These are phyloP conservation scores for Nitzschia sp. DNA, from an alignment of 108 stramenopile species.

Conservation along the genomic window DNA sequence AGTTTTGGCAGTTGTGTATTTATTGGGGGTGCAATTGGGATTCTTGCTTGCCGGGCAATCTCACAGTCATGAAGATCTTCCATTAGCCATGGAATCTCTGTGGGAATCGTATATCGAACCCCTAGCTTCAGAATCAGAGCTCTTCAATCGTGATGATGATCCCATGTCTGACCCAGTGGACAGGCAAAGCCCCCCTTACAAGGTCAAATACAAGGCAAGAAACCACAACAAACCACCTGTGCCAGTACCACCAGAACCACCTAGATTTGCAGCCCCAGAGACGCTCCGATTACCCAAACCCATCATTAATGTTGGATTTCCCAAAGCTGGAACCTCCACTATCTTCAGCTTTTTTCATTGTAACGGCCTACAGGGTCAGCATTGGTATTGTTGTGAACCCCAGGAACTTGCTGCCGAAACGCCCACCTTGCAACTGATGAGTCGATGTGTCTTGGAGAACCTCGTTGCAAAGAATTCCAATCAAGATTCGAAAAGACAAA, in stretches of 20 bases:
- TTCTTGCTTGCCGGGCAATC: too few relatives aligned
- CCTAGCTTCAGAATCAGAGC: too few relatives aligned
- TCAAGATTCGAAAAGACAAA: background rate
- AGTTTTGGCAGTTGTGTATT: too few relatives aligned
- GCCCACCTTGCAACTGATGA: constrained; percentile 5
- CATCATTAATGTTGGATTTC: constrained; percentile 19
- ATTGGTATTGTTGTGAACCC: constrained; percentile 39
- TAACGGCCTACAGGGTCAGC: constrained; percentile 29
- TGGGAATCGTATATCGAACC: too few relatives aligned
- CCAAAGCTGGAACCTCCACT: constrained; percentile 33
- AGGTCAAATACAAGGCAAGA: too few relatives aligned
- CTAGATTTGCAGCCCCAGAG: constrained; percentile 13
- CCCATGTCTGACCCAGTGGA: too few relatives aligned
- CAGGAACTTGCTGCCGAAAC: background rate
- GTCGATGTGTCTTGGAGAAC: constrained; percentile 21
- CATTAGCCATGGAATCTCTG: too few relatives aligned
- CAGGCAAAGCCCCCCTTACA: too few relatives aligned
- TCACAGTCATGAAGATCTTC: too few relatives aligned
- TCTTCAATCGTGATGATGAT: too few relatives aligned
- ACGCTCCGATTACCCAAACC: constrained; percentile 10
- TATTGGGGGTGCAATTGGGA: too few relatives aligned
- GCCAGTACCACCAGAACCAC: background rate
- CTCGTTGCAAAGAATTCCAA: background rate
- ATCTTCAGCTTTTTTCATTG: constrained; percentile 39
- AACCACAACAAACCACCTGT: too few relatives aligned